Evolutionary conservation across 257 asterid genomes (phyloP).

Genomic region (Lycium barbarum): DNA sequence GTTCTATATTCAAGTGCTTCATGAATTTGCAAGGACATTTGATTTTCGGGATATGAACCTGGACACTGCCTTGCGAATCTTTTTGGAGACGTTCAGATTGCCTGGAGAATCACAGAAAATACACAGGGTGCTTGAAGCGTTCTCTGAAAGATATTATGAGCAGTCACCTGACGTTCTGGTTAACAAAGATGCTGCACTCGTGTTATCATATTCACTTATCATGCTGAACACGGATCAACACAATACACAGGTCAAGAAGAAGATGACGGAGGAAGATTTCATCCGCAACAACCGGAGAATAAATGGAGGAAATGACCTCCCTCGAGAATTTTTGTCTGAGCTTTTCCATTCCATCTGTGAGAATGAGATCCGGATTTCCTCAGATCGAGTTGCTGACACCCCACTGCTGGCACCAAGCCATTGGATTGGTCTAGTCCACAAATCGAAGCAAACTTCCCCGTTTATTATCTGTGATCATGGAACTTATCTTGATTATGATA

Average conservation of each 20-base stretch:
- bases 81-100: constrained; percentile 87
- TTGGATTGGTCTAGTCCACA: constrained; percentile 89
- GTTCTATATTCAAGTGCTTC: constrained; percentile 81
- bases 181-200: constrained; percentile 87
- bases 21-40: constrained; percentile 80
- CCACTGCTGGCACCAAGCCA: constrained; percentile 67
- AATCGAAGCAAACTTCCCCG: constrained; percentile 68
- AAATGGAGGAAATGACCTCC: constrained; percentile 92
- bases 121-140: constrained; percentile 94
- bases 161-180: constrained; percentile 80
- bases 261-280: constrained; percentile 96
- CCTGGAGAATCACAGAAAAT: constrained; percentile 99
- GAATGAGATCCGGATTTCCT: constrained; percentile 85
- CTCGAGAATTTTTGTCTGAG: constrained; percentile 81
- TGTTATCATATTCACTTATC: constrained; percentile 85
- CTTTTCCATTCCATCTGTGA: constrained; percentile 83
- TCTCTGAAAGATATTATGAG: constrained; percentile 85
- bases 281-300: constrained; percentile 86
- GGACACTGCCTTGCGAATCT: constrained; percentile 85
- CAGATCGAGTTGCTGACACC: constrained; percentile 66
- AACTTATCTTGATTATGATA: constrained; percentile 74
- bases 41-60: constrained; percentile 77
- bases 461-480: constrained; percentile 64
- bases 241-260: constrained; percentile 91
- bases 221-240: constrained; percentile 96